Evolutionary conservation across 305 asterid genomes (phyloP).

Genomic region (Fraxinus platypoda): DNA sequence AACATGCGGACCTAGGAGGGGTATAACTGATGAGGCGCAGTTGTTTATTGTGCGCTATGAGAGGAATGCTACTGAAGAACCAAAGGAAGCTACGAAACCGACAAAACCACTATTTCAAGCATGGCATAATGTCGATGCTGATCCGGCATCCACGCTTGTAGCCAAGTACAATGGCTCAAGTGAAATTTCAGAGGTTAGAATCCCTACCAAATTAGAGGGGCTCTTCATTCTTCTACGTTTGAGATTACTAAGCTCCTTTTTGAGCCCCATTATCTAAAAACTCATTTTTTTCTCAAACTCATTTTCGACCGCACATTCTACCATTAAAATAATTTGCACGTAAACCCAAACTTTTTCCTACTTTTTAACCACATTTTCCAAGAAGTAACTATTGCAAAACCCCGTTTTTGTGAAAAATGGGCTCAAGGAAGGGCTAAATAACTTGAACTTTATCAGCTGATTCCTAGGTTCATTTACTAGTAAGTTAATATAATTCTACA

Average conservation of each 20-base stretch:
- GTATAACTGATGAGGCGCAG: conserved; percentile 56
- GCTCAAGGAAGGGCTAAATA: neutral
- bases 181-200: conserved; percentile 68
- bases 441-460: neutral
- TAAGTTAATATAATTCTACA: neutral
- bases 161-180: conserved; percentile 89
- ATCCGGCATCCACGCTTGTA: conserved; percentile 87
- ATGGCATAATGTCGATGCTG: conserved; percentile 55
- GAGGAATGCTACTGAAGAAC: conserved; percentile 52
- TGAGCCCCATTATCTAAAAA: neutral
- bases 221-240: conserved; percentile 1
- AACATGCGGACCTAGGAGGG: conserved; percentile 88
- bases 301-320: neutral
- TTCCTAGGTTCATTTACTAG: neutral
- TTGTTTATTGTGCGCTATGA: conserved; percentile 80
- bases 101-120: conserved; percentile 54
- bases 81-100: conserved; percentile 35
- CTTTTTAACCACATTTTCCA: neutral
- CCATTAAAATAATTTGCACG: neutral
- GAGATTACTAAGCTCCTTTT: neutral
- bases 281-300: no score
- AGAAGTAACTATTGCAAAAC: neutral
- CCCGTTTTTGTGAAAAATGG: neutral
- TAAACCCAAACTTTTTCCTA: neutral
- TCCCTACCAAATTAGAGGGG: neutral